Percentiles rank a stretch among this genome's conserved stretches.
Evolutionary conservation across 805 yeast species (phyloP).

Genomic region (Jamesozyma gamospora): DNA sequence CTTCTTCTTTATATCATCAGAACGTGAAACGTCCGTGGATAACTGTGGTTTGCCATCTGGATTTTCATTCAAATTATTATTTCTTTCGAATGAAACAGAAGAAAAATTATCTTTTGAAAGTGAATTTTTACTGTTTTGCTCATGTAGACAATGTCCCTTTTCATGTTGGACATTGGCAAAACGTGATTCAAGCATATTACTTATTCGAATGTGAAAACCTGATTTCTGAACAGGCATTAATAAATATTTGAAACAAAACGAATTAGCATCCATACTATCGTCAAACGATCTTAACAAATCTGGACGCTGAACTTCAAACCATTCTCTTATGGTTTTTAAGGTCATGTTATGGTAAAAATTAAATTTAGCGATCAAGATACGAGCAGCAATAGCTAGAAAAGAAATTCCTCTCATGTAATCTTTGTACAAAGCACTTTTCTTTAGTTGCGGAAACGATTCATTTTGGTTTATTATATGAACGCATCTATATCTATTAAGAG

Average conservation of each 20-base stretch:
- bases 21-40: no score
- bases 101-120: no score
- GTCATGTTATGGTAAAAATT: constrained; percentile 32
- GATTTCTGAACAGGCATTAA: constrained; percentile 19
- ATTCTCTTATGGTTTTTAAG: constrained; percentile 48
- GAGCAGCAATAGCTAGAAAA: constrained; percentile 13
- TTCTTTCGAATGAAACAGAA: no score
- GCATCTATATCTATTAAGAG: constrained; percentile 3
- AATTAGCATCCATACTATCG: constrained; percentile 15
- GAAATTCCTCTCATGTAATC: constrained; percentile 11
- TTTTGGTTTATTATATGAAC: constrained; percentile 4
- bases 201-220: constrained; percentile 21
- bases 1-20: no score
- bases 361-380: constrained; percentile 10
- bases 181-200: background rate
- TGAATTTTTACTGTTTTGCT: no score
- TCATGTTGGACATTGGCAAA: background rate
- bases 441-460: constrained; percentile 9
- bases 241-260: constrained; percentile 15
- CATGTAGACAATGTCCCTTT: background rate
- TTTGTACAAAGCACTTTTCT: constrained; percentile 10
- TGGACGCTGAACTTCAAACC: constrained; percentile 63
- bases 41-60: no score
- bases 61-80: no score
- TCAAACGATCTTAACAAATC: constrained; percentile 5